Percentiles rank a stretch among this genome's conserved stretches.
These are phyloP conservation scores for Starmerella kuoi DNA, from an alignment of 805 yeast species.

Conservation along the genomic window DNA sequence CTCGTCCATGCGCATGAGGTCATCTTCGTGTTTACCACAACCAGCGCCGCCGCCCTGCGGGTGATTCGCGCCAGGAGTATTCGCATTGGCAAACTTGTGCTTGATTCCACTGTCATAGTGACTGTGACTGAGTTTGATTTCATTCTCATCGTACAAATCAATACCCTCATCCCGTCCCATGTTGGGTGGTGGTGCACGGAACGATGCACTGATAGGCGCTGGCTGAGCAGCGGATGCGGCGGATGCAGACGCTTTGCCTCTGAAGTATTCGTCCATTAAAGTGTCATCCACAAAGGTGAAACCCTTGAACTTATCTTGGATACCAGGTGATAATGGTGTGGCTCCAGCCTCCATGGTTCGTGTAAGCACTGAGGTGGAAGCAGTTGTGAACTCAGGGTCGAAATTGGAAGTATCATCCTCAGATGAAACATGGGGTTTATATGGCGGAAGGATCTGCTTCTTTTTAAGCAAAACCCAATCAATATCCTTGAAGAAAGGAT, in stretches of 20 bases:
- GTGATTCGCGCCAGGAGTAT: background rate
- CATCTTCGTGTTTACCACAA: slow-evolving; percentile 4
- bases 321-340: slow-evolving; percentile 85
- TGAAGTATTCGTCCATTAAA: slow-evolving; percentile 76
- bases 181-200: slow-evolving; percentile 19
- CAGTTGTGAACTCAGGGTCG: slow-evolving; percentile 93
- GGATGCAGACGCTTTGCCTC: slow-evolving; percentile 13
- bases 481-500: slow-evolving; percentile 80
- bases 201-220: slow-evolving; percentile 14
- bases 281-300: slow-evolving; percentile 93
- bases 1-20: slow-evolving; percentile 16
- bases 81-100: slow-evolving; percentile 19
- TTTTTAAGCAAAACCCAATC: slow-evolving; percentile 74
- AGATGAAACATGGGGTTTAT: slow-evolving; percentile 79
- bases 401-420: slow-evolving; percentile 94
- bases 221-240: slow-evolving; percentile 2
- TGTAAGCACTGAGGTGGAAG: slow-evolving; percentile 65
- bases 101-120: slow-evolving; percentile 26
- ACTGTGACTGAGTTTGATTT: slow-evolving; percentile 27
- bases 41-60: background rate
- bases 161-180: slow-evolving; percentile 27
- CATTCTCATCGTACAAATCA: slow-evolving; percentile 30
- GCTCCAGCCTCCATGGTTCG: slow-evolving; percentile 36
- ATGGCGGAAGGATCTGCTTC: slow-evolving; percentile 90
- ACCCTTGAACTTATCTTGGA: slow-evolving; percentile 93